Conservation (phyloP, 257 asterid genomes). For the Solanum ossicruentum region DNA sequence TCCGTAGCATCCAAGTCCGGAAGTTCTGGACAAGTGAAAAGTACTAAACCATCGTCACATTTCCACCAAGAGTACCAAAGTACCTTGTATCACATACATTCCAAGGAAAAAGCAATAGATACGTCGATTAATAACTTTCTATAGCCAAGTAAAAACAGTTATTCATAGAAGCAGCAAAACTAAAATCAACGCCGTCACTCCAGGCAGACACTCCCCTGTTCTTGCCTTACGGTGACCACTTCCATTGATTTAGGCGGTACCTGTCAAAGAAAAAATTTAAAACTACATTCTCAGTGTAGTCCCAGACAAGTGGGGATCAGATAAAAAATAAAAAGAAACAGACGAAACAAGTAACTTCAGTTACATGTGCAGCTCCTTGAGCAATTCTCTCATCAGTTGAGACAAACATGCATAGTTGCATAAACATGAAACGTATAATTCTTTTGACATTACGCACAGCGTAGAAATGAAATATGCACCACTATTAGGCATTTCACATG, state of each 20-base stretch:
- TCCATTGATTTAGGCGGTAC: neutral
- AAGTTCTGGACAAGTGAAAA: neutral
- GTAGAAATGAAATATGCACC: neutral
- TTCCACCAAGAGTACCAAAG: neutral
- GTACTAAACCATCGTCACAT: neutral
- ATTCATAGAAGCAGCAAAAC: neutral
- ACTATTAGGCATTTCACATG: neutral
- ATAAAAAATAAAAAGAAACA: neutral
- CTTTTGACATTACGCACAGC: neutral
- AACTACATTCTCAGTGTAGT: neutral
- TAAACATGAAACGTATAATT: neutral
- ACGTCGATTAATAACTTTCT: neutral
- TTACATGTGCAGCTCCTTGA: neutral
- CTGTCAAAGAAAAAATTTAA: neutral
- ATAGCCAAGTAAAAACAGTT: neutral
- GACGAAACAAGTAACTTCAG: neutral
- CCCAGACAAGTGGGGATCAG: neutral
- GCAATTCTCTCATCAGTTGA: neutral
- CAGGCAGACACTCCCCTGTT: neutral
- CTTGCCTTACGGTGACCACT: neutral
- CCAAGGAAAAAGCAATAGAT: neutral
- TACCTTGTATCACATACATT: neutral
- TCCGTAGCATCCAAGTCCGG: neutral
- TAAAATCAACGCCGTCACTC: neutral
- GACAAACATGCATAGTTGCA: neutral